phyloP scores from a whole-genome alignment of 2,329 filamentous ascomycete species.

The Lasiodiplodia sp. region DNA sequence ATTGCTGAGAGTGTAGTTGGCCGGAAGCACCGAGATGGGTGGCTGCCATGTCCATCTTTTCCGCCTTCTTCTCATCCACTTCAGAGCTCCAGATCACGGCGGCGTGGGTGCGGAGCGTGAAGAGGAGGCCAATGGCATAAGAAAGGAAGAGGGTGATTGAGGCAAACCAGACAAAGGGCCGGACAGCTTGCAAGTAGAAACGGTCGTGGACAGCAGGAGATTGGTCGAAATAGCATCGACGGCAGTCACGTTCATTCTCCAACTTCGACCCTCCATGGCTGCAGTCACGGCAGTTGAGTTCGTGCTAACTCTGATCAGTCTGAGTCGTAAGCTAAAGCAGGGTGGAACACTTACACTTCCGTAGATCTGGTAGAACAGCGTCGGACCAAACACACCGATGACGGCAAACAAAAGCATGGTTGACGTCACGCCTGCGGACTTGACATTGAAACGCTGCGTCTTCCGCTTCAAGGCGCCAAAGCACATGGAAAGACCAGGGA shows the following conservation, averaged over 20 bases:
- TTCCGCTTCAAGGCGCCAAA: conserved; percentile 98
- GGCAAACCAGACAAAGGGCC: conserved; percentile 91
- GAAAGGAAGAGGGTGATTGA: conserved; percentile 87
- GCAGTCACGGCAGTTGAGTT: conserved; percentile 80
- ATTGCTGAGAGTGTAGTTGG: conserved; percentile 32
- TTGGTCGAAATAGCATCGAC: conserved; percentile 93
- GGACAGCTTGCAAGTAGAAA: conserved; percentile 90
- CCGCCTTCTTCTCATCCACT: conserved; percentile 57
- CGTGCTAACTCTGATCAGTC: conserved; percentile 67
- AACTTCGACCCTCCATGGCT: conserved; percentile 59
- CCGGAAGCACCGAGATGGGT: conserved; percentile 44
- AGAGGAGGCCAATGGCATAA: conserved; percentile 92
- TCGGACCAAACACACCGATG: conserved; percentile 93
- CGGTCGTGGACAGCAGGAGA: conserved; percentile 81
- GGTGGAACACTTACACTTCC: conserved; percentile 70
- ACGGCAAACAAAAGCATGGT: conserved; percentile 98
- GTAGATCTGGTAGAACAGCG: conserved; percentile 98
- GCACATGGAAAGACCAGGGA: conserved; percentile 97
- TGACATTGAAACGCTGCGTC: conserved; percentile 97
- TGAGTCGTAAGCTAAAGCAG: background rate
- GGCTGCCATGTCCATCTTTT: conserved; percentile 47
- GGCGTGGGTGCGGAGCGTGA: conserved; percentile 93
- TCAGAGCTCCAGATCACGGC: conserved; percentile 97
- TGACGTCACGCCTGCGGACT: conserved; percentile 93
- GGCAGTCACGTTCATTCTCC: conserved; percentile 73